phyloP scores from a whole-genome alignment of 345 rosid genomes.

The Melastoma malabathricum region DNA sequence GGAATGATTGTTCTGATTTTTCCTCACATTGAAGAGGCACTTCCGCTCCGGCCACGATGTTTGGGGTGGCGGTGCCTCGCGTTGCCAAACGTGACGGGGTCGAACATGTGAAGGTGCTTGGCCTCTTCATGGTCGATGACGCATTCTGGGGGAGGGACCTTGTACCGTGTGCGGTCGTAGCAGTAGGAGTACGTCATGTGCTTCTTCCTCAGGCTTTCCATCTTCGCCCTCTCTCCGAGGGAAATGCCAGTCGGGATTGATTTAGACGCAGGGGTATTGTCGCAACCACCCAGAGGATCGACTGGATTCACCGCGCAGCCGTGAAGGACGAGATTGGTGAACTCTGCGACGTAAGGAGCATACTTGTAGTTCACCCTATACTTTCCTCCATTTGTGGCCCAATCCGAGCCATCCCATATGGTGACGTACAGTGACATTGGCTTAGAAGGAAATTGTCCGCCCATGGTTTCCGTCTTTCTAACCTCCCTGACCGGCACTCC shows the following conservation, averaged over 20 bases:
- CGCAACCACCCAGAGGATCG: conserved; percentile 44
- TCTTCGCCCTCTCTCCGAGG: conserved; percentile 33
- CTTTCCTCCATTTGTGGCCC: conserved; percentile 97
- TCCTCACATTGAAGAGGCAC: neutral
- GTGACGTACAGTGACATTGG: conserved; percentile 94
- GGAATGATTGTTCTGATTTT: no score
- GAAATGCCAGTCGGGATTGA: conserved; percentile 26
- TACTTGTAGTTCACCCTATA: conserved; percentile 89
- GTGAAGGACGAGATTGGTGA: conserved; percentile 61
- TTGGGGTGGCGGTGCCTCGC: conserved; percentile 33
- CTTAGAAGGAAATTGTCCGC: conserved; percentile 83
- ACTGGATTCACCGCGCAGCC: conserved; percentile 85
- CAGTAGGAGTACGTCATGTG: conserved; percentile 88
- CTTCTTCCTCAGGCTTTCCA: conserved; percentile 59
- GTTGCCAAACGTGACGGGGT: conserved; percentile 75
- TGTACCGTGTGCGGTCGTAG: conserved; percentile 70
- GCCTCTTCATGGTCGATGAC: conserved; percentile 48
- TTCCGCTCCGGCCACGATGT: conserved; percentile 28
- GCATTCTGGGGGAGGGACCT: conserved; percentile 52
- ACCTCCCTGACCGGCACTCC: conserved; percentile 64
- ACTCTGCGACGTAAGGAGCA: conserved; percentile 53
- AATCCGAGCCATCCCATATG: conserved; percentile 89
- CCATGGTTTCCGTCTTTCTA: conserved; percentile 53
- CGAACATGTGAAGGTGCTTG: conserved; percentile 38
- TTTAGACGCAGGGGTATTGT: conserved; percentile 16